Evolutionary conservation across 2,329 filamentous ascomycete genomes (phyloP).

Genomic region (Neofusicoccum ribis): DNA sequence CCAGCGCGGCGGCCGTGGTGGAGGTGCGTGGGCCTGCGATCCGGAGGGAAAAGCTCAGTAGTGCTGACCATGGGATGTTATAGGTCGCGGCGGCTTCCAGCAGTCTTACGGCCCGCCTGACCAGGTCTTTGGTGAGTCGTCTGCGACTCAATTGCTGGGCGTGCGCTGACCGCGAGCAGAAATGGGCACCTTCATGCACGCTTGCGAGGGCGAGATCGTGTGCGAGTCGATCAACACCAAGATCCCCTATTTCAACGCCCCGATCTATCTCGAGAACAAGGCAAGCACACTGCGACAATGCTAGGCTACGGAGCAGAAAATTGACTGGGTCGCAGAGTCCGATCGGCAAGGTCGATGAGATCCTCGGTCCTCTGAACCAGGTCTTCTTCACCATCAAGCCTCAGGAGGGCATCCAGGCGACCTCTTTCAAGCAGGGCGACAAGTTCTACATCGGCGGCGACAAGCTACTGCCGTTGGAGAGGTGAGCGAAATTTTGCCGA

Average conservation of each 20-base stretch:
- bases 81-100: constrained; percentile 41
- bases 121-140: constrained; percentile 41
- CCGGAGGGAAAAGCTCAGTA: constrained; percentile 11
- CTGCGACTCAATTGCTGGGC: neutral
- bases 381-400: constrained; percentile 99
- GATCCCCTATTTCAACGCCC: constrained; percentile 98
- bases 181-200: constrained; percentile 92
- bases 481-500: constrained; percentile 43
- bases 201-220: constrained; percentile 96
- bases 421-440: constrained; percentile 92
- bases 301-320: neutral
- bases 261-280: constrained; percentile 99
- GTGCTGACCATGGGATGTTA: constrained; percentile 17
- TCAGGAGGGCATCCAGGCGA: constrained; percentile 90
- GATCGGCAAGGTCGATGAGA: constrained; percentile 96
- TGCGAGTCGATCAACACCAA: constrained; percentile 94
- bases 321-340: constrained; percentile 59
- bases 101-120: constrained; percentile 46
- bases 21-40: constrained; percentile 30
- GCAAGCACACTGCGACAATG: constrained; percentile 43
- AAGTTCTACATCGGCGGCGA: constrained; percentile 96
- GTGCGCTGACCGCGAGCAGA: constrained; percentile 53
- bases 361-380: constrained; percentile 95
- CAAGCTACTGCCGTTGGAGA: constrained; percentile 92
- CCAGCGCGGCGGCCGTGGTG: constrained; percentile 54